These are phyloP conservation scores for Wickerhamiella sorbophila DNA, from an alignment of 805 yeast genomes.

Conservation along the genomic window DNA sequence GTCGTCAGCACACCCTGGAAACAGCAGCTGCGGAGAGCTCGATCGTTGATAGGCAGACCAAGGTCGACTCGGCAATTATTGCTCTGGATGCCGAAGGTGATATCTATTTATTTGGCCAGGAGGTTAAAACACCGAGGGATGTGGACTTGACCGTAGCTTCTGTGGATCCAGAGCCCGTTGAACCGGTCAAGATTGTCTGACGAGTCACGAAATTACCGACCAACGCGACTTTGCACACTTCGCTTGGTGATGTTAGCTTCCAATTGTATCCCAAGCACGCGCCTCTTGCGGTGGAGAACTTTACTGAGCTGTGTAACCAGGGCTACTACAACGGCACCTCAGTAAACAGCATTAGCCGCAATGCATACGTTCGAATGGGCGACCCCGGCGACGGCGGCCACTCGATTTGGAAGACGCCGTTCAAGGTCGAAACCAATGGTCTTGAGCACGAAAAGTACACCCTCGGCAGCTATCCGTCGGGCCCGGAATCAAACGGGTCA, in stretches of 20 bases:
- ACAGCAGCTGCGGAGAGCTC: background rate
- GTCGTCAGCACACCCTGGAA: background rate
- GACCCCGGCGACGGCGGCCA: background rate
- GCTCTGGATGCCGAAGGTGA: background rate
- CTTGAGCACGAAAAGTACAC: no score
- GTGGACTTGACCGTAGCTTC: background rate
- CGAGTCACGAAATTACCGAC: no score
- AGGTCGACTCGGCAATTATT: background rate
- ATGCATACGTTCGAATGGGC: background rate
- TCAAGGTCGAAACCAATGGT: no score
- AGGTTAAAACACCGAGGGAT: background rate
- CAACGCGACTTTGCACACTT: background rate
- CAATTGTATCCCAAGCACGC: background rate
- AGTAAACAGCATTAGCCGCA: background rate
- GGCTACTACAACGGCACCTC: background rate
- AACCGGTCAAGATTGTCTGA: no score
- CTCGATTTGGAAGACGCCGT: no score
- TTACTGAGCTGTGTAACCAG: background rate
- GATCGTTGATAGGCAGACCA: background rate
- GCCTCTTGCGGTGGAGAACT: background rate
- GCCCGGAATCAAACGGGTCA: no score
- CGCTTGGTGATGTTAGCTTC: background rate
- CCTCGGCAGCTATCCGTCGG: no score
- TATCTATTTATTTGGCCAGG: background rate
- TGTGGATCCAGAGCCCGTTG: no score